Conservation (phyloP, 1,284 basidiomycete species). For the Thelephora terrestris region DNA sequence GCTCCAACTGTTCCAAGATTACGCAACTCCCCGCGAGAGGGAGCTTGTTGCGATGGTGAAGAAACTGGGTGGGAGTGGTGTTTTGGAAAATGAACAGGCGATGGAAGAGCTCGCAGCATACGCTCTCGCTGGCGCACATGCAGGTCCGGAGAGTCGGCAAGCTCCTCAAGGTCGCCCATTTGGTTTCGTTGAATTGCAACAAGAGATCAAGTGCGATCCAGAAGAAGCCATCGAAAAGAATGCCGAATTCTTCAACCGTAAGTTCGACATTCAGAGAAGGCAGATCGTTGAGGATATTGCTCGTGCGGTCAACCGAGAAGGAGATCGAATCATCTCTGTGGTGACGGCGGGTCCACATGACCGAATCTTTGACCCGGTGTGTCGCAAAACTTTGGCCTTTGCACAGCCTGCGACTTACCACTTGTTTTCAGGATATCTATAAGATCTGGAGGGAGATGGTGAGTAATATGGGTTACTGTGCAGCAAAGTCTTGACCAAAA, state of each 20-base stretch:
- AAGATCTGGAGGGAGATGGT: constrained; percentile 25
- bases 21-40: constrained; percentile 8
- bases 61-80: constrained; percentile 6
- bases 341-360: constrained; percentile 24
- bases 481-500: background rate
- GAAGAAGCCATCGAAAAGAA: constrained; percentile 19
- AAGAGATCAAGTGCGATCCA: constrained; percentile 18
- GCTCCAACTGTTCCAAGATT: constrained; percentile 5
- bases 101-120: constrained; percentile 7
- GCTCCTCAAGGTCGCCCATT: constrained; percentile 5
- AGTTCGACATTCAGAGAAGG: constrained; percentile 23
- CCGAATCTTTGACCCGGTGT: constrained; percentile 21
- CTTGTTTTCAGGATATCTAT: constrained; percentile 14
- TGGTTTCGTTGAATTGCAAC: constrained; percentile 8
- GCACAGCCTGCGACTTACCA: background rate
- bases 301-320: constrained; percentile 15
- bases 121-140: constrained; percentile 3
- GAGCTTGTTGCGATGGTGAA: constrained; percentile 9
- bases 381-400: background rate
- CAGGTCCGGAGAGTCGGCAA: constrained; percentile 5
- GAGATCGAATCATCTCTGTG: constrained; percentile 19
- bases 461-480: background rate
- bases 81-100: constrained; percentile 6
- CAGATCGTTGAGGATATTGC: constrained; percentile 20
- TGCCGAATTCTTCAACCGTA: constrained; percentile 19